Conservation (phyloP, 2,329 filamentous ascomycete species). For the Xylariaceae sp. region DNA sequence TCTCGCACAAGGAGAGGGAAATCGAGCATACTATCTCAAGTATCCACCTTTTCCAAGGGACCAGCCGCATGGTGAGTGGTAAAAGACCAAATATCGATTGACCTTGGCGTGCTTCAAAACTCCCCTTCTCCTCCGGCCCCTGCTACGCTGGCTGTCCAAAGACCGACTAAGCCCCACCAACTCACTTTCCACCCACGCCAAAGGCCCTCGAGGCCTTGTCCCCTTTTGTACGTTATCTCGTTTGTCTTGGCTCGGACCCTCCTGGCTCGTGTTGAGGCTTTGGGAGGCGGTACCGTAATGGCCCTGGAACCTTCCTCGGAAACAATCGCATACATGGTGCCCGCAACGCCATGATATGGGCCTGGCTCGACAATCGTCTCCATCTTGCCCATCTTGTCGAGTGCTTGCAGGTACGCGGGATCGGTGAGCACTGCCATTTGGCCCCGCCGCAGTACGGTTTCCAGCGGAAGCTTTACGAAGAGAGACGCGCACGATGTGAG, state of each 20-base stretch:
- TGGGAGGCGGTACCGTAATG: slow-evolving; percentile 32
- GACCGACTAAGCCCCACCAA: slow-evolving; percentile 69
- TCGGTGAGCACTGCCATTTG: slow-evolving; percentile 68
- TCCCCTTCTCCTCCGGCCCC: slow-evolving; percentile 57
- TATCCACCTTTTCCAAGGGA: neutral
- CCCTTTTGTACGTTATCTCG: slow-evolving; percentile 48
- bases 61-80: neutral
- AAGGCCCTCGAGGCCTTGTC: slow-evolving; percentile 62
- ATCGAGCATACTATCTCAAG: neutral
- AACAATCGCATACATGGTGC: slow-evolving; percentile 83
- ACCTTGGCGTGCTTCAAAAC: slow-evolving; percentile 36
- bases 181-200: slow-evolving; percentile 73
- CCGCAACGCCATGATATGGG: slow-evolving; percentile 77
- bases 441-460: slow-evolving; percentile 84
- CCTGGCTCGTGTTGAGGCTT: slow-evolving; percentile 23
- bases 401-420: slow-evolving; percentile 45
- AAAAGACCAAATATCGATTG: neutral
- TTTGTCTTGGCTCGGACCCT: slow-evolving; percentile 33
- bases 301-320: slow-evolving; percentile 69
- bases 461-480: slow-evolving; percentile 80
- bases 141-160: slow-evolving; percentile 64
- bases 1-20: neutral
- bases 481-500: slow-evolving; percentile 73
- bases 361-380: slow-evolving; percentile 77
- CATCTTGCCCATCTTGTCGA: slow-evolving; percentile 42